Evolutionary conservation across 352 stramenopile genomes (phyloP).

Genomic region (Lagenidium giganteum): DNA sequence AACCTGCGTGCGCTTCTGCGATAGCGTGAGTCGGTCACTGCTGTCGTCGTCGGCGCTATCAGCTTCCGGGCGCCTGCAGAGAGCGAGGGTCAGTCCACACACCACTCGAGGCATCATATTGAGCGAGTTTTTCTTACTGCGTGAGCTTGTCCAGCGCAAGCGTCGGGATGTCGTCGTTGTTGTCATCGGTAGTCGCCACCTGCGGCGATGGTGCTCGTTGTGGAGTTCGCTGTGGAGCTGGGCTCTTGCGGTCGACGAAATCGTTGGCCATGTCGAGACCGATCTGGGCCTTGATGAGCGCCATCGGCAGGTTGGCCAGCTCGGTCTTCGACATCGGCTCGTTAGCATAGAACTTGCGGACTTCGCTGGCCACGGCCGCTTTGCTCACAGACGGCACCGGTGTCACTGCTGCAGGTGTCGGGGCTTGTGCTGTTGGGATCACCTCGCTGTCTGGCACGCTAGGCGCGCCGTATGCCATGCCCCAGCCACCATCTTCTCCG

Average conservation of each 20-base stretch:
- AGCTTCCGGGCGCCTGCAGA: constrained; percentile 24
- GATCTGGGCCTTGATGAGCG: constrained; percentile 69
- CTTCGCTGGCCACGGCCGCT: constrained; percentile 5
- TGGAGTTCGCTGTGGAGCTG: background rate
- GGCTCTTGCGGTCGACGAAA: constrained; percentile 6
- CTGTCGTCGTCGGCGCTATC: constrained; percentile 12
- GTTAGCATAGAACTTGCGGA: constrained; percentile 68
- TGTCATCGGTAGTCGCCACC: constrained; percentile 24
- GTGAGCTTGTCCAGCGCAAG: constrained; percentile 50
- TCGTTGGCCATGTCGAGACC: constrained; percentile 37
- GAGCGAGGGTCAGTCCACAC: background rate
- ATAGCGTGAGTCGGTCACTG: constrained; percentile 1
- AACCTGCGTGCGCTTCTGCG: constrained; percentile 10
- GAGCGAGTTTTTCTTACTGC: constrained; percentile 23
- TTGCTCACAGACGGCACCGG: too few species aligned
- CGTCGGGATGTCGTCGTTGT: constrained; percentile 48
- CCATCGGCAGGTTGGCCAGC: constrained; percentile 61
- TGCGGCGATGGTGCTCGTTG: constrained; percentile 11
- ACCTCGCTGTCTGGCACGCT: background rate
- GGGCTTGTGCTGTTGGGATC: too few species aligned
- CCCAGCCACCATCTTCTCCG: background rate
- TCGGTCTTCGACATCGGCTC: constrained; percentile 58
- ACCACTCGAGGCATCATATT: background rate
- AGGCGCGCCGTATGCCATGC: background rate
- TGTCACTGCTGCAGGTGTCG: too few species aligned